Evolutionary conservation across 139 green algal species (phyloP).

Genomic region (Protoeuglena noctilucae): DNA sequence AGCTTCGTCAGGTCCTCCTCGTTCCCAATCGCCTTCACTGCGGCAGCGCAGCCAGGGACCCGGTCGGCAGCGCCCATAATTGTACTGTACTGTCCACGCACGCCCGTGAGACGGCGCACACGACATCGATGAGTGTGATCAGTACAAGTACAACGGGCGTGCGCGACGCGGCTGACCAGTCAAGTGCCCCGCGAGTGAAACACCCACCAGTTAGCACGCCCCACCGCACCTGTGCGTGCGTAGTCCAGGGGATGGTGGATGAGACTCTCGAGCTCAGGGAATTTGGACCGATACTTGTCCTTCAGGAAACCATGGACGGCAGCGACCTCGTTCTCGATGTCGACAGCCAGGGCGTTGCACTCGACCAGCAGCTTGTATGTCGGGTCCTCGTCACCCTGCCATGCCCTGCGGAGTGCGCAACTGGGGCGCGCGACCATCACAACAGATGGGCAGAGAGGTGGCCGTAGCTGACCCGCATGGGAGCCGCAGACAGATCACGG

Average conservation of each 20-base stretch:
- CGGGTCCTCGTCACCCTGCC: neutral
- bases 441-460: neutral
- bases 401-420: neutral
- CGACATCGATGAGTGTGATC: too few relatives aligned
- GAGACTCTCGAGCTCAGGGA: conserved; percentile 90
- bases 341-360: conserved; percentile 86
- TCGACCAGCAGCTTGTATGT: conserved; percentile 69
- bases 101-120: too few relatives aligned
- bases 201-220: too few relatives aligned
- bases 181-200: too few relatives aligned
- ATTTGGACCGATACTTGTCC: conserved; percentile 37
- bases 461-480: neutral
- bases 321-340: conserved; percentile 88
- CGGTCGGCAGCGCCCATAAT: too few relatives aligned
- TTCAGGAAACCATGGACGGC: conserved; percentile 70
- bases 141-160: too few relatives aligned
- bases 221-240: too few relatives aligned
- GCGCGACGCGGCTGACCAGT: too few relatives aligned
- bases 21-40: conserved; percentile 53
- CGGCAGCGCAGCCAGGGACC: too few relatives aligned
- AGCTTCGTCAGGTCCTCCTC: conserved; percentile 23
- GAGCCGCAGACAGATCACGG: conserved; percentile 15
- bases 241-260: conserved; percentile 26
- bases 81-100: too few relatives aligned
- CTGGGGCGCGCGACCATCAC: neutral